Evolutionary conservation across 176 grass and related monocot genomes (phyloP), one percentile per base, ranked within the genome.

Genomic region (Musa itinerans): DNA sequence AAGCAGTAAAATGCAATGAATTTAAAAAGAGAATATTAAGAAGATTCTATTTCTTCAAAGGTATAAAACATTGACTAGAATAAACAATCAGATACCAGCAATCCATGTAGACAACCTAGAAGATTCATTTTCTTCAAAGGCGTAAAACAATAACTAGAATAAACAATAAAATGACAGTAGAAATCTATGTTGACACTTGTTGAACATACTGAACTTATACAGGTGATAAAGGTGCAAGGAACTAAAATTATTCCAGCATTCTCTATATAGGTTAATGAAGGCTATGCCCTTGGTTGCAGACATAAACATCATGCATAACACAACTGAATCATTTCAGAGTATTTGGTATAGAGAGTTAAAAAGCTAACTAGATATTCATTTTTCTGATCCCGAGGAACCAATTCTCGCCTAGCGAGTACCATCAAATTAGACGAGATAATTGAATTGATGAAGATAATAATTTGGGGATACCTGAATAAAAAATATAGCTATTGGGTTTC

Each of bases 401-500:
- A 43, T 43, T 43, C 34, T 43, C 4, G 34, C 4, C 34, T 43
- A 5, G 4, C 0, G 0, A 43, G 34, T 43, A 43, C 34, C 34
- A 43, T 43, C 34, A 43, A 43, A 43, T 43, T 43, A 43, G 34
- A 43, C 34, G 0, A 43, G 34, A 43, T 43, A 43, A 8, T 9
- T 78, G 9, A 74, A 74, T 69, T 53, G 11, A 69, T 22, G 12
- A 75, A 51, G 26, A 79, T 69, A 10, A 63, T 23, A 11, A 63
- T 63, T 22, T 69, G 10, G 43, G 16, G 15, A 16, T 58, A 89
- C 87, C 87, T 89, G 93, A 62, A 97, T 83, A 77, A 93, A 97
- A 84, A 89, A 97, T 83, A 97, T 80, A 80, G 90, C 93, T 73
- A 97, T 93, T 77, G 93, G 93, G 43, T 90, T 97, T 53, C 93